Evolutionary conservation across 2,329 filamentous ascomycete species (phyloP).

Genomic region (Cordyceps javanica): DNA sequence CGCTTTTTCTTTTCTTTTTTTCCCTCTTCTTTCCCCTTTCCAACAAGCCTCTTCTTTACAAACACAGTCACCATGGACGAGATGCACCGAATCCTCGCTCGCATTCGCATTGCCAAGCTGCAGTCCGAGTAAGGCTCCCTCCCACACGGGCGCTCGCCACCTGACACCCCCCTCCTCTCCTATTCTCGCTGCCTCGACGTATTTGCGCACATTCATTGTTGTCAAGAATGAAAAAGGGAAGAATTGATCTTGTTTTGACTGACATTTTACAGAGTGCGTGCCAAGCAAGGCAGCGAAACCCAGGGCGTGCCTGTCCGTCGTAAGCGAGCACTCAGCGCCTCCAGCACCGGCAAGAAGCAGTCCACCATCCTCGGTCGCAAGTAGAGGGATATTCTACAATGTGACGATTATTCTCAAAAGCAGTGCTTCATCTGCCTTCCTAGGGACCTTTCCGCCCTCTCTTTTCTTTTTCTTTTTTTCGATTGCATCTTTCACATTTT

Average conservation of each 20-base stretch:
- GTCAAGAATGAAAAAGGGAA: too few relatives aligned
- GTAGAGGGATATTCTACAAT: neutral
- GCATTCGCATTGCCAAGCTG: conserved; percentile 42
- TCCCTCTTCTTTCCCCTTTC: neutral
- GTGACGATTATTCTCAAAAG: neutral
- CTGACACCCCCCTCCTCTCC: neutral
- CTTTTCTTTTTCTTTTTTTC: neutral
- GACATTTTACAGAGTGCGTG: conserved; percentile 6
- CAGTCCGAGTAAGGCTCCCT: conserved; percentile 38
- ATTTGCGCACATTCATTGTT: neutral
- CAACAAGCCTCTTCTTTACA: neutral
- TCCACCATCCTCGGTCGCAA: neutral
- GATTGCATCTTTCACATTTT: neutral
- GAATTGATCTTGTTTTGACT: neutral
- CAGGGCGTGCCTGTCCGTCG: conserved; percentile 9
- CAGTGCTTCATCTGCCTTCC: neutral
- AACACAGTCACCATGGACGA: conserved; percentile 30
- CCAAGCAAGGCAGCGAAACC: neutral
- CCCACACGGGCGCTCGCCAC: neutral
- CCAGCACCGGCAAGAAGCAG: conserved; percentile 7
- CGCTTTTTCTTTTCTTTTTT: neutral
- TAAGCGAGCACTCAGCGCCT: conserved; percentile 9
- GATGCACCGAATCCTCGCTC: conserved; percentile 36
- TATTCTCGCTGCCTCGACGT: neutral
- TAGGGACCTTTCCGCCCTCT: neutral